Conservation (phyloP, 192 early-diverging fungal species). For the Thamnidium elegans region DNA sequence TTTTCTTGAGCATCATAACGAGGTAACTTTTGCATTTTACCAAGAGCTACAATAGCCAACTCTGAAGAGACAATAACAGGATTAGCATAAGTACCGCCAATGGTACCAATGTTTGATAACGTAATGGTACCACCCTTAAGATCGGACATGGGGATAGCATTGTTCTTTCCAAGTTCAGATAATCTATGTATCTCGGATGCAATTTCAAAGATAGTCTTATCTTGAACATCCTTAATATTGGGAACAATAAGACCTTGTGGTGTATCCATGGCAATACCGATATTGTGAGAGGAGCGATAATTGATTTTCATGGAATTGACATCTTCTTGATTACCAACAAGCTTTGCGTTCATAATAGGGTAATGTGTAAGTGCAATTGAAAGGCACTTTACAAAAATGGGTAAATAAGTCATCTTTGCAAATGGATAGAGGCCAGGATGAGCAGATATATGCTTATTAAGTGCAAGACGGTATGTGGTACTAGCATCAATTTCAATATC, state of each 20-base stretch:
- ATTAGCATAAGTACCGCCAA: constrained; percentile 87
- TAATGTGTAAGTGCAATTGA: constrained; percentile 77
- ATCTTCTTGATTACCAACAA: constrained; percentile 44
- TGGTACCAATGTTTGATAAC: constrained; percentile 91
- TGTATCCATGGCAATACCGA: constrained; percentile 98
- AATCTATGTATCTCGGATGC: constrained; percentile 80
- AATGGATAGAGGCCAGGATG: constrained; percentile 47
- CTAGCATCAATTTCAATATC: constrained; percentile 77
- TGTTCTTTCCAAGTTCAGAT: constrained; percentile 58
- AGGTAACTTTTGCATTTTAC: constrained; percentile 79
- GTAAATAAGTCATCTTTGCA: constrained; percentile 89
- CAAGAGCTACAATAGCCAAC: constrained; percentile 90
- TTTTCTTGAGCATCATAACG: constrained; percentile 64
- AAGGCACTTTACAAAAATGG: constrained; percentile 91
- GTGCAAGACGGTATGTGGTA: constrained; percentile 54
- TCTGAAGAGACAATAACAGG: constrained; percentile 87
- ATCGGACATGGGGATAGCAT: constrained; percentile 62
- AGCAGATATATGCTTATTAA: constrained; percentile 64
- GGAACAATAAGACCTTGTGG: constrained; percentile 90
- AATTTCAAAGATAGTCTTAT: constrained; percentile 85
- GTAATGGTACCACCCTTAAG: constrained; percentile 86
- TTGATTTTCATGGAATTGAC: constrained; percentile 54
- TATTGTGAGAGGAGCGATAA: constrained; percentile 83
- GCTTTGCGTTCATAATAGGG: constrained; percentile 82
- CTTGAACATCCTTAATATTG: constrained; percentile 89